Base-by-base conservation (phyloP, 305 asterid genomes). In the Fraxinus latifolia region DNA sequence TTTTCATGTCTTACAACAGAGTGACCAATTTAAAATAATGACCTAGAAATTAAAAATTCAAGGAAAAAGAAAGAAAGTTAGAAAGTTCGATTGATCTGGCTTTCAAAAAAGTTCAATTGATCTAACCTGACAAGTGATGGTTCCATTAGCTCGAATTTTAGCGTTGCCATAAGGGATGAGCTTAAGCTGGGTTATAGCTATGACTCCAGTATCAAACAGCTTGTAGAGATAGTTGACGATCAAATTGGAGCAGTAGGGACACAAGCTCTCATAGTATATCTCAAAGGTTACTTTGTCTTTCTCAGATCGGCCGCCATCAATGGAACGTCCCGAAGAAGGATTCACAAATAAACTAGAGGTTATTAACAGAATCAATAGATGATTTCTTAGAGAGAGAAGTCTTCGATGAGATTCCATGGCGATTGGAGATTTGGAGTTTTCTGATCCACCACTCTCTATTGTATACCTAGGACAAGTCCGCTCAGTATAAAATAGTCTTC, bases 141-240 rank as follows among this genome's bases (percentile, higher is more conserved):
- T 84, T 19, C 72, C 75, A 67, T 86, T 79, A 58, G 73, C 50
- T 19, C 4, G 21, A 83, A 86, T 81, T 71, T 79, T 84, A 17
- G 87, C 89, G 78, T 86, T 86, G 21, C 89, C 89, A 80, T 86
- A 86, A 60, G 89, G 89, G 81, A 86, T 67, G 85, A 86, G 84
- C 77, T 84, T 86, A 47, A 84, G 89, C 75, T 86, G 17, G 37
- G 82, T 60, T 82, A 86, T 86, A n/a, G 50, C 67, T 19, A 82
- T 84, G 71, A 86, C 14, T 21, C 87, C 87, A 36, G 73, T 84
- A 25, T 84, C 83, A 32, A 84, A 86, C 12, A 84, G 77, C 82
- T 82, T 84, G 84, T 58, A 71, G 65, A 86, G 79, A 79, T 84
- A 65, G 2, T 84, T 65, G 1, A 47, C 84, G 14, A 84, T 82